Evolutionary conservation across 139 green algal genomes (phyloP).

Genomic region (Eudorina sp.): DNA sequence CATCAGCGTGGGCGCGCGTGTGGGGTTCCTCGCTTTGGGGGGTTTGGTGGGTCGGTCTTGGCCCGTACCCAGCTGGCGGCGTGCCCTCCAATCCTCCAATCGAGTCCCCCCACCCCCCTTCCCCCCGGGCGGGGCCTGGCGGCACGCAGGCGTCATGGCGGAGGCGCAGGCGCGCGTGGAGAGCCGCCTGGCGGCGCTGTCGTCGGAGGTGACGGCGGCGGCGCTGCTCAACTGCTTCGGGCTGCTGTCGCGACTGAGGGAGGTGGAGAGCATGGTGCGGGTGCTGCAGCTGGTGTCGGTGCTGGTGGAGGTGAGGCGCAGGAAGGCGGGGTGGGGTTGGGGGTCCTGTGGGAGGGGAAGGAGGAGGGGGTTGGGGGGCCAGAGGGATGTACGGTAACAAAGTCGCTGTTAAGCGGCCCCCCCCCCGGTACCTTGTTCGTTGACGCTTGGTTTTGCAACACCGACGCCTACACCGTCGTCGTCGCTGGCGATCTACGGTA

Average conservation of each 20-base stretch:
- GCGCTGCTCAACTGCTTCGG: slow-evolving; percentile 69
- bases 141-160: slow-evolving; percentile 52
- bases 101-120: neutral
- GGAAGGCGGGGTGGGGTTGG: slow-evolving; percentile 17
- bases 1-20: too few species aligned
- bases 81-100: neutral
- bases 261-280: slow-evolving; percentile 86
- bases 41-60: too few species aligned
- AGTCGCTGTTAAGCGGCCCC: too few species aligned
- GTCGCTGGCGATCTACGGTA: too few species aligned
- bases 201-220: slow-evolving; percentile 38
- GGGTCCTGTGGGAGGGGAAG: neutral
- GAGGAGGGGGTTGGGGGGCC: neutral
- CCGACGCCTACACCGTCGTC: too few species aligned
- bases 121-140: neutral
- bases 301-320: slow-evolving; percentile 79
- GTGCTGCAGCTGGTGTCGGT: slow-evolving; percentile 82
- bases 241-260: slow-evolving; percentile 71
- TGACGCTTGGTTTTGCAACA: too few species aligned
- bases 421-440: too few species aligned
- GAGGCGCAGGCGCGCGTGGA: slow-evolving; percentile 52
- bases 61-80: too few species aligned
- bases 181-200: slow-evolving; percentile 59
- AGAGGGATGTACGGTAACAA: too few species aligned
- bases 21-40: too few species aligned